Conservation (phyloP, 2,329 filamentous ascomycete species). For the Stagonosporopsis cucurbitacearum region DNA sequence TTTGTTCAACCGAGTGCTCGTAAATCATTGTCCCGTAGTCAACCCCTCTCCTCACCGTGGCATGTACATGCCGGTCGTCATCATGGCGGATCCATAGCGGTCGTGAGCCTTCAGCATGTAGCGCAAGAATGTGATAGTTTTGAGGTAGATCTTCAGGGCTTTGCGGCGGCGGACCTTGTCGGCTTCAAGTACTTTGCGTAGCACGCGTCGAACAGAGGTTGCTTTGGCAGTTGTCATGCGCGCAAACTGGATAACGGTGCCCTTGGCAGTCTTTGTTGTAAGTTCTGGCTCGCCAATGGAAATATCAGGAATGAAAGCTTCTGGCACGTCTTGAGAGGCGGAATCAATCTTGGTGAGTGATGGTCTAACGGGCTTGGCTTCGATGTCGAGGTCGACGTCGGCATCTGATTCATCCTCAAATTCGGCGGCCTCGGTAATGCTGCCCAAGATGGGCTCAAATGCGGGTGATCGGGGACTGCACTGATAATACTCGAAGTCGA, state of each 20-base stretch:
- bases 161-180: constrained; percentile 30
- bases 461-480: constrained; percentile 26
- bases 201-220: constrained; percentile 26
- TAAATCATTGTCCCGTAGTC: constrained; percentile 1
- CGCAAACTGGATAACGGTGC: constrained; percentile 31
- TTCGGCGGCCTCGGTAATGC: constrained; percentile 35
- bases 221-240: constrained; percentile 26
- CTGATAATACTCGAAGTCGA: constrained; percentile 17
- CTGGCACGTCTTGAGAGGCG: constrained; percentile 17
- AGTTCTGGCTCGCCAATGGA: constrained; percentile 27
- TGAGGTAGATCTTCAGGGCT: constrained; percentile 31
- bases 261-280: constrained; percentile 24
- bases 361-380: constrained; percentile 12
- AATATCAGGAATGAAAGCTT: constrained; percentile 31
- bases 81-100: constrained; percentile 35
- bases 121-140: constrained; percentile 34
- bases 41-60: constrained; percentile 25
- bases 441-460: constrained; percentile 35
- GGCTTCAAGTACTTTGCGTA: constrained; percentile 33
- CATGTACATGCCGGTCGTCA: constrained; percentile 36
- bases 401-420: constrained; percentile 22
- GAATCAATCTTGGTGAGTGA: constrained; percentile 26
- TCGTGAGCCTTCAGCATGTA: constrained; percentile 33
- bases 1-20: constrained; percentile 4
- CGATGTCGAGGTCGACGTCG: constrained; percentile 8